Conservation (phyloP, 2,329 filamentous ascomycete species). For the Corinectria fuckeliana region DNA sequence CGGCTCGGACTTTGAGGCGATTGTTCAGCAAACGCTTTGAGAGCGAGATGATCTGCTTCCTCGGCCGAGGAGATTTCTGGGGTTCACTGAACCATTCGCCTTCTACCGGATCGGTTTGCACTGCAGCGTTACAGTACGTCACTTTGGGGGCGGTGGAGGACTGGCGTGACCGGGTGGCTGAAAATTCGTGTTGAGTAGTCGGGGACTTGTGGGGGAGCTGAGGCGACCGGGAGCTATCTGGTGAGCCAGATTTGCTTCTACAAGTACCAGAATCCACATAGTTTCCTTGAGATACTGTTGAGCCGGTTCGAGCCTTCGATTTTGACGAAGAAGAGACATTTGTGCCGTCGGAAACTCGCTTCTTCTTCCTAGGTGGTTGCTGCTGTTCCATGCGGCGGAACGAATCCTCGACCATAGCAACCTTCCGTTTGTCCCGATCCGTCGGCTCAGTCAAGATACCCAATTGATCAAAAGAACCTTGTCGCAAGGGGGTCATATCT, state of each 20-base stretch:
- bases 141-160: slow-evolving; percentile 48
- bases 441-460: slow-evolving; percentile 69
- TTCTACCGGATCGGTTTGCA: slow-evolving; percentile 62
- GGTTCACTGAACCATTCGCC: slow-evolving; percentile 59
- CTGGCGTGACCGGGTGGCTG: slow-evolving; percentile 43
- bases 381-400: slow-evolving; percentile 69
- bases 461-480: slow-evolving; percentile 65
- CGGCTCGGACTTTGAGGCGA: slow-evolving; percentile 51
- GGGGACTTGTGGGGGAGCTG: slow-evolving; percentile 40
- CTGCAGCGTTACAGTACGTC: slow-evolving; percentile 57
- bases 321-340: slow-evolving; percentile 44
- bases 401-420: slow-evolving; percentile 69
- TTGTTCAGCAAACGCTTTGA: slow-evolving; percentile 60
- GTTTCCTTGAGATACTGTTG: slow-evolving; percentile 43
- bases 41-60: slow-evolving; percentile 59
- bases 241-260: slow-evolving; percentile 61
- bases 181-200: slow-evolving; percentile 39
- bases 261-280: slow-evolving; percentile 62
- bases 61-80: slow-evolving; percentile 46
- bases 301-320: slow-evolving; percentile 49
- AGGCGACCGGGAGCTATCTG: slow-evolving; percentile 51
- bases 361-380: slow-evolving; percentile 65
- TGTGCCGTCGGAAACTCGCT: slow-evolving; percentile 64
- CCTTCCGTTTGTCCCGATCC: slow-evolving; percentile 71
- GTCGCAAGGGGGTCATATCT: slow-evolving; percentile 66